Evolutionary conservation across 2,329 filamentous ascomycete genomes (phyloP).

Genomic region (Scolecobasidium constrictum): DNA sequence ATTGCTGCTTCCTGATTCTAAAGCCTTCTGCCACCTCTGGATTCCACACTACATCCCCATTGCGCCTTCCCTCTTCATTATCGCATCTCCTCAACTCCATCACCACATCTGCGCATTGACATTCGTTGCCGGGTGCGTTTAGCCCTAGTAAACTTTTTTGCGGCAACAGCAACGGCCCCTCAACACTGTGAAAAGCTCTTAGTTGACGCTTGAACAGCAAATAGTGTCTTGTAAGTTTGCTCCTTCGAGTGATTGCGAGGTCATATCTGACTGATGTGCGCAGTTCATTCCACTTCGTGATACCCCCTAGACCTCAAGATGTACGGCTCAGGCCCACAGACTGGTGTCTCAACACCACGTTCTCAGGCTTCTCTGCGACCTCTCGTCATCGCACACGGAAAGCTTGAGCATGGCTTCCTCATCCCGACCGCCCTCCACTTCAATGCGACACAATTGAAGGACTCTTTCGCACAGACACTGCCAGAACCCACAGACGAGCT

Average conservation of each 20-base stretch:
- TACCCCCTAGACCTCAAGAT: constrained; percentile 37
- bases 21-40: no score
- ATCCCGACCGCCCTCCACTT: constrained; percentile 94
- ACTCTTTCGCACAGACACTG: constrained; percentile 74
- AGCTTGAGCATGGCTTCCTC: constrained; percentile 91
- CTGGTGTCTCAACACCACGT: constrained; percentile 92
- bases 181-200: background rate
- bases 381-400: constrained; percentile 82
- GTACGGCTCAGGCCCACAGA: constrained; percentile 87
- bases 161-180: background rate
- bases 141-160: background rate
- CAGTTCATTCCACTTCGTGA: background rate
- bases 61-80: no score
- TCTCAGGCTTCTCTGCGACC: constrained; percentile 88
- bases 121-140: no score
- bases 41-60: no score
- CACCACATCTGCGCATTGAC: no score
- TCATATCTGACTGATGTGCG: no score
- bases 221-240: no score
- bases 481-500: constrained; percentile 92
- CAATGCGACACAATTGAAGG: constrained; percentile 88
- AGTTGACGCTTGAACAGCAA: background rate
- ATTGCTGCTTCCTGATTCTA: no score
- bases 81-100: no score
- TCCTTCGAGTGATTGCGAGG: no score